Base-by-base conservation (phyloP, 768 basidiomycete genomes). In the Daedaleopsis sinensis region DNA sequence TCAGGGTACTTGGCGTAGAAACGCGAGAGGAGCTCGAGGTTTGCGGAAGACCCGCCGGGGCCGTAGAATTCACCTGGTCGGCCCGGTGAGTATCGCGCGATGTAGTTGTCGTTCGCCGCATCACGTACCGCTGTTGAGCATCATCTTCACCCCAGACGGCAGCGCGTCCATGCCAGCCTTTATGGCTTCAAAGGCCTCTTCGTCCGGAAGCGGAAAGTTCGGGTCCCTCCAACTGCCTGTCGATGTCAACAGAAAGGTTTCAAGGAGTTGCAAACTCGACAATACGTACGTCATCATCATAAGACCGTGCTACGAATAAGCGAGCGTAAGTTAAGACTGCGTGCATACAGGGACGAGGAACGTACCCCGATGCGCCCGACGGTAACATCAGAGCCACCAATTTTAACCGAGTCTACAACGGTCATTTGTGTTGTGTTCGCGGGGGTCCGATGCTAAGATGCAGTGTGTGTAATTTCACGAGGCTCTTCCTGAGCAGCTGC, bases 61-160 rank as follows among this genome's bases (percentile, higher is more conserved):
- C 60, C 84, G 61, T 90, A 89, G 72, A 90, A 89, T 54, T 84
- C 81, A 27, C 77, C 85, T 77, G 58, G 16, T n/a, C n/a, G n/a
- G n/a, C n/a, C n/a, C n/a, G n/a, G n/a, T n/a, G n/a, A n/a, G n/a
- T n/a, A n/a, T n/a, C n/a, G n/a, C n/a, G n/a, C n/a, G n/a, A n/a
- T n/a, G n/a, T n/a, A n/a, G n/a, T n/a, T n/a, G n/a, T n/a, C n/a
- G n/a, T n/a, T n/a, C n/a, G n/a, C n/a, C 12, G 15, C 16, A 27
- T 24, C 2, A 58, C 72, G 18, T 59, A 78, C 83, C 79, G 65
- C 78, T 80, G 65, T 85, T 85, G 62, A 87, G 61, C 52, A 84
- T 65, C 67, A 82, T 78, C 68, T 84, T 83, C 32, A 70, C 72
- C 16, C 78, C 81, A 0, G 73, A 63, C 1, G 79, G 79, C 15